Base-by-base conservation (phyloP, 768 basidiomycete species). In the Floccularia luteovirens region DNA sequence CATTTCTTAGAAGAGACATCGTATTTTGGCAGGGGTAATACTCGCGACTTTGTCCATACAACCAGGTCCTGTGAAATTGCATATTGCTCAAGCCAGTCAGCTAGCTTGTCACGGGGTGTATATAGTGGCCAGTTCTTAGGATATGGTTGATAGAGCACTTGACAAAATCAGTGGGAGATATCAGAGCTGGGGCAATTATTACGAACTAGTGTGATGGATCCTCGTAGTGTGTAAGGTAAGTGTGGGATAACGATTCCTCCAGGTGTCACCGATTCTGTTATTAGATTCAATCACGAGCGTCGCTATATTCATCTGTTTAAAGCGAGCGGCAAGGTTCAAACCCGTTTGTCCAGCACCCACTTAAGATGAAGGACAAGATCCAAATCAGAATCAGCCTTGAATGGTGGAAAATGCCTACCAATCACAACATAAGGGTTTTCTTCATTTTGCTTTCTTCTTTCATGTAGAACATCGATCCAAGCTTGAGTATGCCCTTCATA, bases 281-380 rank as follows among this genome's bases (percentile, higher is more conserved):
- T 51, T 49, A 8, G 41, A 49, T 38, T 72, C 70, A 12, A 73
- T 49, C 1, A 71, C 48, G 1, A 73, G 50, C 2, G 62, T 39
- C 1, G 50, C 54, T 7, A 71, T 62, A 7, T 61, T 49, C 59
- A 69, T 62, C 28, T 65, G 57, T 41, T 62, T 59, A 42, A 72
- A 60, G 1, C 69, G 60, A 4, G 70, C 69, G 0, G 62, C 70
- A 5, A 68, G 42, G 10, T 58, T 58, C n/a, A 73, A 50, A 7
- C 70, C 70, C 12, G 53, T 60, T 41, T 72, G 70, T 0, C 65
- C 70, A 0, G 42, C 67, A 17, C 70, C 70, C n/a, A 72, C 67
- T 69, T 34, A 7, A 12, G 30, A 10, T 6, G 17, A 36, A 36
- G 10, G 27, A 28, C n/a, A 38, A 36, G 22, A 24, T 22, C 25